These are phyloP conservation scores for Xylariomycetidae sp. DNA, from an alignment of 2,329 filamentous ascomycete genomes.

Conservation along the genomic window DNA sequence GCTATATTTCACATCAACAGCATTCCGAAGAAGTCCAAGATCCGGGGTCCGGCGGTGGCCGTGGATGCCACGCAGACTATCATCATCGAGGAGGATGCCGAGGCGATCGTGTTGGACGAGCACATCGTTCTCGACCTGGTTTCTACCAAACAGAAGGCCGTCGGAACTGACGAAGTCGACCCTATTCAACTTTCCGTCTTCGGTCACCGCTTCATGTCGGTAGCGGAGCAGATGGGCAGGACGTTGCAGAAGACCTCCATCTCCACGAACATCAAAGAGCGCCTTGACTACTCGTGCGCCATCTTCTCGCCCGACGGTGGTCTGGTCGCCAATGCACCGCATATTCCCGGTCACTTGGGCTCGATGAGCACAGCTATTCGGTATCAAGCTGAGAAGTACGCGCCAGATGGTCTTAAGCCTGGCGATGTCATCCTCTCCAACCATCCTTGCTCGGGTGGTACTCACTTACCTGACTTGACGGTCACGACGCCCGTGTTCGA, in stretches of 20 bases:
- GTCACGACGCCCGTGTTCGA: conserved; percentile 15
- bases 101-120: conserved; percentile 25
- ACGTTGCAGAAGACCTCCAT: conserved; percentile 72
- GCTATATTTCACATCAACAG: conserved; percentile 10
- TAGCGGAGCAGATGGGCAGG: conserved; percentile 73
- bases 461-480: conserved; percentile 15
- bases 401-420: conserved; percentile 49
- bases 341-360: conserved; percentile 68
- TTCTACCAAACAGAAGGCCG: conserved; percentile 52
- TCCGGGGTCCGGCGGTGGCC: conserved; percentile 3
- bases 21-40: conserved; percentile 5
- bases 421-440: conserved; percentile 74
- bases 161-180: conserved; percentile 55
- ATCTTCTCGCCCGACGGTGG: conserved; percentile 69
- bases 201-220: conserved; percentile 75
- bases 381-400: conserved; percentile 23
- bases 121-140: conserved; percentile 31
- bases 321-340: conserved; percentile 67
- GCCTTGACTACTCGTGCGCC: conserved; percentile 74
- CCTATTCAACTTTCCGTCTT: conserved; percentile 73
- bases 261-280: conserved; percentile 72
- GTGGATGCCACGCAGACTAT: conserved; percentile 5
- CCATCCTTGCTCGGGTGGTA: conserved; percentile 26
- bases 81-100: conserved; percentile 11
- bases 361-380: conserved; percentile 67